phyloP scores from a whole-genome alignment of 371 early-diverging fungal genomes.

The Rhizopus stolonifer region DNA sequence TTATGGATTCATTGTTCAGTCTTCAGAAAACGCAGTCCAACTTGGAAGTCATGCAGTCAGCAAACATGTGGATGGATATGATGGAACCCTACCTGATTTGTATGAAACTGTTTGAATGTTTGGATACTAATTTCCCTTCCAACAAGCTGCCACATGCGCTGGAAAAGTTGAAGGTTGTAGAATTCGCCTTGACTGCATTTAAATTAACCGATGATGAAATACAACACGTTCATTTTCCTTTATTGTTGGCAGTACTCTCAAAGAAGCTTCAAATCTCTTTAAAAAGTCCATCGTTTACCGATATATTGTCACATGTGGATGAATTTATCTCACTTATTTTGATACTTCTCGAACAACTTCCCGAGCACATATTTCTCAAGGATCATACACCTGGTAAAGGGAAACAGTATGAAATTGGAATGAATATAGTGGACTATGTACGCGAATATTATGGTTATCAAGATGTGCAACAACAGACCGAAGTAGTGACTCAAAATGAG shows the following conservation, averaged over 20 bases:
- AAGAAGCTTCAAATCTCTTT: slow-evolving; percentile 52
- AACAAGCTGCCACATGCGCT: neutral
- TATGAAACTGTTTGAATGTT: slow-evolving; percentile 64
- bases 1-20: slow-evolving; percentile 70
- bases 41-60: slow-evolving; percentile 68
- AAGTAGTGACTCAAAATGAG: slow-evolving; percentile 4
- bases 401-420: slow-evolving; percentile 26
- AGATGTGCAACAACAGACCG: neutral
- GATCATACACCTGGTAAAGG: neutral
- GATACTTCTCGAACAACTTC: slow-evolving; percentile 29
- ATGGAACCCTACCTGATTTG: slow-evolving; percentile 82
- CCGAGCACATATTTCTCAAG: slow-evolving; percentile 27
- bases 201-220: slow-evolving; percentile 81
- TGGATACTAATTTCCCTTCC: slow-evolving; percentile 46
- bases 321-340: slow-evolving; percentile 32
- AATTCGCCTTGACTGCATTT: slow-evolving; percentile 68
- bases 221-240: slow-evolving; percentile 74
- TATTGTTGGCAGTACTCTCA: slow-evolving; percentile 63
- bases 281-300: slow-evolving; percentile 27
- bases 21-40: slow-evolving; percentile 48
- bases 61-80: slow-evolving; percentile 87
- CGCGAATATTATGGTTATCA: slow-evolving; percentile 37
- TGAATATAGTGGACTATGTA: slow-evolving; percentile 35
- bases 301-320: slow-evolving; percentile 30
- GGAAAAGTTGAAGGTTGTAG: slow-evolving; percentile 56